A percentile compares a stretch with the other conserved stretches of the same genome.
These are phyloP conservation scores for Phytophthora fragariaefolia DNA, from an alignment of 352 stramenopile genomes.

Conservation along the genomic window DNA sequence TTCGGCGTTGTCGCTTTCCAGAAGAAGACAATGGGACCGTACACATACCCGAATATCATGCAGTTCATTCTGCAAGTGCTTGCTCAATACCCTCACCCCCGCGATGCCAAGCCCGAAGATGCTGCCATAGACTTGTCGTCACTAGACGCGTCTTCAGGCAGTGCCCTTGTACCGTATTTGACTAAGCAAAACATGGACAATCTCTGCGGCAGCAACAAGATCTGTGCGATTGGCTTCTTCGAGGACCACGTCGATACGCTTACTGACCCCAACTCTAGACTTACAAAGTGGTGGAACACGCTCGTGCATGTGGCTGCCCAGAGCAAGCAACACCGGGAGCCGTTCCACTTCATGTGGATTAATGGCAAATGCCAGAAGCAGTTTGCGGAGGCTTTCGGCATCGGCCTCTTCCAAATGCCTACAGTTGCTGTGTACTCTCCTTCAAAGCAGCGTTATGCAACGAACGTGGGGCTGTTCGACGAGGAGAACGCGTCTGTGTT, in stretches of 20 bases:
- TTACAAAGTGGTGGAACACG: slow-evolving; percentile 50
- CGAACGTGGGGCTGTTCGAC: slow-evolving; percentile 74
- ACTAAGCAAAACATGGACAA: slow-evolving; percentile 56
- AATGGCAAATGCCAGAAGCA: slow-evolving; percentile 79
- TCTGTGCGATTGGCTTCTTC: slow-evolving; percentile 84
- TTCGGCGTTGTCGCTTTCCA: slow-evolving; percentile 75
- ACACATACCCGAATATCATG: slow-evolving; percentile 72
- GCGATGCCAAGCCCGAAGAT: slow-evolving; percentile 30
- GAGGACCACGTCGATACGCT: slow-evolving; percentile 64
- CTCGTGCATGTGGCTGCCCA: slow-evolving; percentile 52
- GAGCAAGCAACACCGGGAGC: slow-evolving; percentile 59
- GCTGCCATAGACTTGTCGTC: slow-evolving; percentile 34
- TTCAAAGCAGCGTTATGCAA: slow-evolving; percentile 74
- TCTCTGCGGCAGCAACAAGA: slow-evolving; percentile 63
- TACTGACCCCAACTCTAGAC: slow-evolving; percentile 42
- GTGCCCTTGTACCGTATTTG: slow-evolving; percentile 56
- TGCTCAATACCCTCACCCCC: slow-evolving; percentile 65
- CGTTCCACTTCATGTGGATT: slow-evolving; percentile 79
- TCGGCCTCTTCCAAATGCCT: slow-evolving; percentile 79
- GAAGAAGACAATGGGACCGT: slow-evolving; percentile 71
- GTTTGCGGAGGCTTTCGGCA: slow-evolving; percentile 72
- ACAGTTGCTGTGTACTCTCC: slow-evolving; percentile 79
- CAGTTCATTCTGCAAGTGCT: slow-evolving; percentile 74
- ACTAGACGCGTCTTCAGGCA: slow-evolving; percentile 31
- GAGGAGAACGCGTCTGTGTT: slow-evolving; percentile 62